Evolutionary conservation across 2,329 filamentous ascomycete species (phyloP), one percentile per base, ranked within the genome.

Genomic region (Saccharata proteae): DNA sequence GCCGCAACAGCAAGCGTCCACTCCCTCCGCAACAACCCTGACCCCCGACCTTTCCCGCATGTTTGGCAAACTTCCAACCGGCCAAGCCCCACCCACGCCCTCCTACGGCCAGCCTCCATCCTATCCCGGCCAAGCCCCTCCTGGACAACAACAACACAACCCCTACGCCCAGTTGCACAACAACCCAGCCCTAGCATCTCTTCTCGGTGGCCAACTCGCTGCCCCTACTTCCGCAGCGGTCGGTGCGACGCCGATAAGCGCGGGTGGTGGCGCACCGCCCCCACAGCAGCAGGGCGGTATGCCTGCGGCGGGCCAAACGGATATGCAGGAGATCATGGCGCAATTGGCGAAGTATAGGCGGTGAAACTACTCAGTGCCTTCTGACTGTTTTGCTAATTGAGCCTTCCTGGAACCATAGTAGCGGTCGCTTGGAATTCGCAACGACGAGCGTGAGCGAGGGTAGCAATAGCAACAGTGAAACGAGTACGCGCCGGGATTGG

Each of bases 311-410:
- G n/a, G n/a, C n/a, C n/a, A n/a, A n/a, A n/a, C n/a, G n/a, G 60
- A 66, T 42, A 74, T 84, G 43, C 71, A 78, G 49, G 78, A 80
- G 44, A 81, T 85, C 30, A 79, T 85, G 70, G 75, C 77, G 10
- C 74, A 81, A 44, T 58, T 84, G 37, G 71, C 76, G 27, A 72
- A 69, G 43, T 78, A 72, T 46, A 65, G 74, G 40, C 68, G 75
- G 47, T 73, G 45, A 48, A n/a, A n/a, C n/a, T n/a, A n/a, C n/a
- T n/a, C n/a, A n/a, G n/a, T n/a, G n/a, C n/a, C n/a, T n/a, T n/a
- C n/a, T n/a, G n/a, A n/a, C n/a, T n/a, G n/a, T n/a, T n/a, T n/a
- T n/a, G n/a, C n/a, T n/a, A n/a, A n/a, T n/a, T n/a, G n/a, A n/a
- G n/a, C n/a, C n/a, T n/a, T n/a, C n/a, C n/a, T n/a, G n/a, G n/a